Evolutionary conservation across 345 rosid species (phyloP).

Genomic region (Acer campestre): DNA sequence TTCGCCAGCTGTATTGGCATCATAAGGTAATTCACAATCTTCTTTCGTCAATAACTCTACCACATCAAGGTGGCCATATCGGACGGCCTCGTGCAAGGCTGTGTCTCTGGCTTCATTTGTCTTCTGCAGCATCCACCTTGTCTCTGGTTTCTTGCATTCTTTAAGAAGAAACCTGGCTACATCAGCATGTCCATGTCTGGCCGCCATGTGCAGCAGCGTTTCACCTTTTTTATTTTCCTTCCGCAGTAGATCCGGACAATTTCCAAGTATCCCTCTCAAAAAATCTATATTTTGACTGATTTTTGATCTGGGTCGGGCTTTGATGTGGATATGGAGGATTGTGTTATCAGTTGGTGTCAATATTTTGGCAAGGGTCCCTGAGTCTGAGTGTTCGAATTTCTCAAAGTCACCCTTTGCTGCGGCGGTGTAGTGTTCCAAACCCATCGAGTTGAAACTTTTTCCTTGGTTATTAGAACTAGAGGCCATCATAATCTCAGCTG

Average conservation of each 20-base stretch:
- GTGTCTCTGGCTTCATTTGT: not conserved
- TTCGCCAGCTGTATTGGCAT: no score
- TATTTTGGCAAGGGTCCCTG: not conserved
- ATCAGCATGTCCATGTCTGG: no score
- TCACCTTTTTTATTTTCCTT: no score
- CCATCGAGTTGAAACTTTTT: not conserved
- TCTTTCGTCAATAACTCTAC: not conserved
- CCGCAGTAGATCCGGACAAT: not conserved
- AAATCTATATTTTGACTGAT: no score
- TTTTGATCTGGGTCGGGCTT: not conserved
- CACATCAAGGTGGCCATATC: slow-evolving; percentile 19
- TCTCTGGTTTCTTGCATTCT: not conserved
- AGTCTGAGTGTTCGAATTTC: not conserved
- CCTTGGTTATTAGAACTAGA: not conserved
- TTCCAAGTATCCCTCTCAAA: not conserved
- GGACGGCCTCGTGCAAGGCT: slow-evolving; percentile 23
- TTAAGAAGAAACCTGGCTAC: not conserved
- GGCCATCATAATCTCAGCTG: no score
- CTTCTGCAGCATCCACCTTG: slow-evolving; percentile 15
- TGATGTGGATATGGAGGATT: slow-evolving; percentile 7
- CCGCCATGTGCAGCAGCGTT: no score
- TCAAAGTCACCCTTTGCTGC: not conserved
- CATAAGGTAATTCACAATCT: not conserved
- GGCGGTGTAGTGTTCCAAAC: not conserved
- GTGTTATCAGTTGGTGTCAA: not conserved